Conservation (phyloP, 202 grass and related monocot genomes). For the Dendrocalamus latiflorus region DNA sequence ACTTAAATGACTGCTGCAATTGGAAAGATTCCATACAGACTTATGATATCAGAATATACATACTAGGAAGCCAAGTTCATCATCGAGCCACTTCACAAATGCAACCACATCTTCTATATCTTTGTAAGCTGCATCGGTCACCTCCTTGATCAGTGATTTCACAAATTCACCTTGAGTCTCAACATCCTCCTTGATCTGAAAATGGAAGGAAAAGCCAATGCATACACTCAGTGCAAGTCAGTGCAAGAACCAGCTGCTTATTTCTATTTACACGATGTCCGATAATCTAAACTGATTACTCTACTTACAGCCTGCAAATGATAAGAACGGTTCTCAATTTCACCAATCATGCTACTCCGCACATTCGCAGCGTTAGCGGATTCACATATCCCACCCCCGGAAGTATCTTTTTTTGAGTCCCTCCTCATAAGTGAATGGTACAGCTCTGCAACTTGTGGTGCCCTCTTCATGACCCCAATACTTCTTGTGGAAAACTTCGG, state of each 20-base stretch:
- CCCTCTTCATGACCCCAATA: constrained; percentile 83
- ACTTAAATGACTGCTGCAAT: too few relatives aligned
- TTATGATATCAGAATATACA: too few relatives aligned
- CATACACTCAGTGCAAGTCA: not conserved
- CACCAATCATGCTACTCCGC: constrained; percentile 96
- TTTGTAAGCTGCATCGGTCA: constrained; percentile 82
- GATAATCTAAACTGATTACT: not conserved
- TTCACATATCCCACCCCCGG: constrained; percentile 69
- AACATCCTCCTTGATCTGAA: constrained; percentile 94
- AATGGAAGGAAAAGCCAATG: constrained; percentile 13
- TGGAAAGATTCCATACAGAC: too few relatives aligned
- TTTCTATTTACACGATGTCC: constrained; percentile 14
- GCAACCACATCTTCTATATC: too few relatives aligned
- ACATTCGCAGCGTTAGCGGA: constrained; percentile 60
- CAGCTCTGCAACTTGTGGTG: constrained; percentile 89
- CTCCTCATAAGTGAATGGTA: constrained; percentile 99
- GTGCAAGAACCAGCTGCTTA: not conserved
- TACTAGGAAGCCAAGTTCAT: too few relatives aligned
- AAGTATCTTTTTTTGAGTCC: constrained; percentile 85
- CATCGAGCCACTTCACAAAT: too few relatives aligned
- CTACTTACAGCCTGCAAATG: constrained; percentile 87
- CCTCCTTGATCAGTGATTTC: constrained; percentile 97
- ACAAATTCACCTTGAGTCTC: constrained; percentile 99
- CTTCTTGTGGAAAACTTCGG: constrained; percentile 66
- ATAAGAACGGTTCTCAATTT: constrained; percentile 95